A percentile compares a stretch with the other conserved stretches of the same genome.
These are phyloP conservation scores for Aciculoconidium aculeatum DNA, from an alignment of 805 yeast genomes.

Conservation along the genomic window DNA sequence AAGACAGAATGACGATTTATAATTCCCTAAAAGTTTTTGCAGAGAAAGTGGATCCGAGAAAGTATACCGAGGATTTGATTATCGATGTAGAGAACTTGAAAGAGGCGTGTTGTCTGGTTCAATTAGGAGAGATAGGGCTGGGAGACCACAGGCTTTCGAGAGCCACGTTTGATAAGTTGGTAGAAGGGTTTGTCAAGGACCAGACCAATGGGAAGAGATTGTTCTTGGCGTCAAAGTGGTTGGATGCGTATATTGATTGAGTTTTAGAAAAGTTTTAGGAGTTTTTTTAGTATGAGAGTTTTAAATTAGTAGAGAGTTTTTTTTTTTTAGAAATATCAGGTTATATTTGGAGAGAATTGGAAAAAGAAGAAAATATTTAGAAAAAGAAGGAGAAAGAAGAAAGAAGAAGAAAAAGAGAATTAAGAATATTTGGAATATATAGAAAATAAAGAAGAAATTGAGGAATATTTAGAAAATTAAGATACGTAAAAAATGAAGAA, in stretches of 20 bases:
- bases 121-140: constrained; percentile 42
- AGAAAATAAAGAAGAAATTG: too few relatives aligned
- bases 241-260: constrained; percentile 45
- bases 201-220: constrained; percentile 52
- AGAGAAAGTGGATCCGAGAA: constrained; percentile 16
- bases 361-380: neutral
- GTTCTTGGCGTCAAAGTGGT: constrained; percentile 60
- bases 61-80: constrained; percentile 28
- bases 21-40: constrained; percentile 57
- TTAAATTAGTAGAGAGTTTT: too few relatives aligned
- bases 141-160: constrained; percentile 37
- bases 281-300: too few relatives aligned
- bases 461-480: too few relatives aligned
- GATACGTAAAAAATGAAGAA: too few relatives aligned
- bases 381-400: neutral
- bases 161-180: constrained; percentile 43
- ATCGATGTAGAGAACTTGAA: constrained; percentile 46
- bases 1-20: constrained; percentile 42
- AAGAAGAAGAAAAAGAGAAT: neutral
- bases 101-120: constrained; percentile 41
- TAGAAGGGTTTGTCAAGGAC: constrained; percentile 51
- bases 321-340: too few relatives aligned
- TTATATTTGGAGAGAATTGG: neutral
- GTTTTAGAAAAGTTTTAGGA: neutral
- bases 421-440: neutral